Evolutionary conservation across 73 alveolate species (phyloP), one percentile per base, ranked within the genome.

Genomic region (Halteria grandinella): DNA sequence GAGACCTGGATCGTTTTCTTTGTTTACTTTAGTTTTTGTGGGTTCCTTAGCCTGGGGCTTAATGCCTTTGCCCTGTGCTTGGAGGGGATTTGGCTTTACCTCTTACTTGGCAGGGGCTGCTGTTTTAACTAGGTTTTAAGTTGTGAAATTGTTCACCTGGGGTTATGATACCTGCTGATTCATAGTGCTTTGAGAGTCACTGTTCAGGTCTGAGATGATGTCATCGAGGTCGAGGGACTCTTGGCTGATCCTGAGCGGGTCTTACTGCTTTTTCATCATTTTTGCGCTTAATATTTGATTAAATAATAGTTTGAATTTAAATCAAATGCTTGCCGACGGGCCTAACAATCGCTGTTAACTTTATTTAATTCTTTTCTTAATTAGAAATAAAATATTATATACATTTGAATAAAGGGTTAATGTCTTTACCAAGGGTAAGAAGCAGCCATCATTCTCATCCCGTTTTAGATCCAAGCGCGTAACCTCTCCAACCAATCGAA

Each of bases 191-290:
- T 54, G 5, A 8, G 48, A 59, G 47, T 76, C 10, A 4, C 28
- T 37, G 62, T 80, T 80, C n/a, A 80, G 53, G 25, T 69, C 85
- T 7, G 85, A 52, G 27, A 80, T 69, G 41, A 80, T 70, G 34
- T 71, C 91, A 45, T 80, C 85, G 28, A 80, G 48, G 33, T 80
- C 64, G 12, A 80, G 21, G 10, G 80, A 49, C 47, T 80, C 81
- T 32, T 69, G 79, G 17, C 77, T 37, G 1, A 80, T 80, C 10
- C 91, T 54, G 15, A 80, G 28, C 5, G 75, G 75, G 44, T 62
- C 41, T 62, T 5, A n/a, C 40, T 41, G 17, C 11, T 31, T 37
- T 78, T 41, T 75, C 64, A 41, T 48, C 27, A 24, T 43, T 59
- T 31, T n/a, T n/a, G n/a, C n/a, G n/a, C n/a, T n/a, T n/a, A n/a